A percentile compares a stretch with the other conserved stretches of the same genome.
Conservation (phyloP, 352 stramenopile genomes). For the Phytophthora sp. region DNA sequence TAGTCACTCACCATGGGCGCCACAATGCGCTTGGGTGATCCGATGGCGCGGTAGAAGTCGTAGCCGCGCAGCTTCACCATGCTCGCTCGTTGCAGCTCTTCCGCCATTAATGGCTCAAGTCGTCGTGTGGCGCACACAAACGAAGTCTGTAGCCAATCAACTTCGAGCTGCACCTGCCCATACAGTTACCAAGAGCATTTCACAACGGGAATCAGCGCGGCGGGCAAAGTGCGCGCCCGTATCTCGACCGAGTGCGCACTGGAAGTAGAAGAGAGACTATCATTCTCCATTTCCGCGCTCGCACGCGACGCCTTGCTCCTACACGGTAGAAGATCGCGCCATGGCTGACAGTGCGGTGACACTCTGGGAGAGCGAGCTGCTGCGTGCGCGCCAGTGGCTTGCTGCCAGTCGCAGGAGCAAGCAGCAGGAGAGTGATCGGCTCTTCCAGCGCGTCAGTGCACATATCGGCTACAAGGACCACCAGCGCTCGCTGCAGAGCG, state of each 20-base stretch:
- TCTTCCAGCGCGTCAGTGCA: slow-evolving; percentile 43
- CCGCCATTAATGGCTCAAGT: slow-evolving; percentile 18
- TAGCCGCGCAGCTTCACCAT: slow-evolving; percentile 75
- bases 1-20: slow-evolving; percentile 89
- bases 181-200: slow-evolving; percentile 20
- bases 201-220: slow-evolving; percentile 18
- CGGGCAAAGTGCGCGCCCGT: not conserved
- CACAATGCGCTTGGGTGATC: slow-evolving; percentile 84
- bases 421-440: slow-evolving; percentile 12
- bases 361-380: slow-evolving; percentile 55
- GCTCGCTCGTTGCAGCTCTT: slow-evolving; percentile 18
- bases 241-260: slow-evolving; percentile 15
- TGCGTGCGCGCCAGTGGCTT: slow-evolving; percentile 49
- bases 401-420: slow-evolving; percentile 15
- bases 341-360: slow-evolving; percentile 32
- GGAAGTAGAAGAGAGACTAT: slow-evolving; percentile 9
- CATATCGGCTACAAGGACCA: slow-evolving; percentile 57
- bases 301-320: not conserved
- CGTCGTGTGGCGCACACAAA: not conserved
- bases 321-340: slow-evolving; percentile 4
- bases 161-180: not conserved
- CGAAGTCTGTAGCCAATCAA: slow-evolving; percentile 20
- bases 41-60: slow-evolving; percentile 84
- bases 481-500: slow-evolving; percentile 38
- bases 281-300: slow-evolving; percentile 22